phyloP scores from a whole-genome alignment of 805 yeast species.

The Cyberlindnera mississippiensis region DNA sequence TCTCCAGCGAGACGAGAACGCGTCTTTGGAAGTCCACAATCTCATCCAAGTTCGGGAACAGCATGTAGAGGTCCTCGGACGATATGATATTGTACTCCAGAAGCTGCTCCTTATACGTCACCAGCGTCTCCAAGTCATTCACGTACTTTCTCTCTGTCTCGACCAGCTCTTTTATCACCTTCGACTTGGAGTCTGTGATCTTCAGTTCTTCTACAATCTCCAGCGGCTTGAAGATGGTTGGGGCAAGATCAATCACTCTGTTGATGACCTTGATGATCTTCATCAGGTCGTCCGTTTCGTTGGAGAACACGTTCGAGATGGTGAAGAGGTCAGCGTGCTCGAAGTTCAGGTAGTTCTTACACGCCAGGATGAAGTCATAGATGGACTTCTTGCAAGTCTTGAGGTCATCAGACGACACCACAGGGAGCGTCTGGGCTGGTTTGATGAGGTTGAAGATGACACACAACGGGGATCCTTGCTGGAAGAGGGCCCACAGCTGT shows the following conservation, averaged over 20 bases:
- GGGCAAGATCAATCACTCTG: conserved; percentile 53
- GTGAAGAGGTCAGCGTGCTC: conserved; percentile 84
- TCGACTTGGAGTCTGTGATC: conserved; percentile 56
- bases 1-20: conserved; percentile 82
- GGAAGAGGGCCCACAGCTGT: conserved; percentile 80
- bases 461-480: conserved; percentile 91
- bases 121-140: conserved; percentile 77
- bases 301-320: conserved; percentile 83
- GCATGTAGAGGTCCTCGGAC: conserved; percentile 70
- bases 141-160: conserved; percentile 92
- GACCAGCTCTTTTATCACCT: conserved; percentile 78
- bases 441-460: conserved; percentile 70
- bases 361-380: conserved; percentile 84
- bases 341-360: conserved; percentile 68
- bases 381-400: conserved; percentile 84
- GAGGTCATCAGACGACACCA: conserved; percentile 73
- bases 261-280: conserved; percentile 72
- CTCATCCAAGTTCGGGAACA: conserved; percentile 81
- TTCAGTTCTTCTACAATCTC: conserved; percentile 28
- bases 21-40: conserved; percentile 91
- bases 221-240: conserved; percentile 35
- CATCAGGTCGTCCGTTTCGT: conserved; percentile 71
- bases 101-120: conserved; percentile 64
- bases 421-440: conserved; percentile 54
- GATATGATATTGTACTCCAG: conserved; percentile 62